Conservation (phyloP, 2,329 filamentous ascomycete genomes). For the Coniochaeta sp. region DNA sequence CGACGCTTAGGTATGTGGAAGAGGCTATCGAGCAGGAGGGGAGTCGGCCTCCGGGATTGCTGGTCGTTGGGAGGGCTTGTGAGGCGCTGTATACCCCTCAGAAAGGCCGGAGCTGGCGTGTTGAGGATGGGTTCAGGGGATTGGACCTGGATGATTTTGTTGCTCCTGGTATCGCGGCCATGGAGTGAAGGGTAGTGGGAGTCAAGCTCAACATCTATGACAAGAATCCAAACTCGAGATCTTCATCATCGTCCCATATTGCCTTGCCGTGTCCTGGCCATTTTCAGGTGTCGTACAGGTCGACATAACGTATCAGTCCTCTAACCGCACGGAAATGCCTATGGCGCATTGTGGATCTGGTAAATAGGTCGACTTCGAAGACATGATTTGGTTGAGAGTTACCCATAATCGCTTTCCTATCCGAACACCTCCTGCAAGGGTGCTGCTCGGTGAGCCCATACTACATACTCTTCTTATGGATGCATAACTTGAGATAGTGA, state of each 20-base stretch:
- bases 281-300: not conserved
- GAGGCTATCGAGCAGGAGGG: conserved; percentile 84
- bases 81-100: conserved; percentile 60
- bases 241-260: too few species aligned
- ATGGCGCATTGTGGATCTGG: not conserved
- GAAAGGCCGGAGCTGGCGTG: conserved; percentile 61
- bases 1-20: conserved; percentile 71
- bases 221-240: not conserved
- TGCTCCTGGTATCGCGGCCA: not conserved
- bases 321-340: too few species aligned
- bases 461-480: not conserved
- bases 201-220: not conserved
- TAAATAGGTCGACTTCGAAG: not conserved
- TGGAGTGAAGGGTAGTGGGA: not conserved
- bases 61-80: conserved; percentile 81
- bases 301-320: not conserved
- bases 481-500: too few species aligned
- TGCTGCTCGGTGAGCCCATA: not conserved
- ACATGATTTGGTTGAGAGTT: not conserved
- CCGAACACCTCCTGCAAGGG: not conserved
- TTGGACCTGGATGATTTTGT: conserved; percentile 43
- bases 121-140: conserved; percentile 80
- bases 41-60: conserved; percentile 76
- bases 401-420: not conserved
- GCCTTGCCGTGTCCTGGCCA: not conserved